Base-by-base conservation (phyloP, 805 yeast genomes). In the Lipomyces yamadae region DNA sequence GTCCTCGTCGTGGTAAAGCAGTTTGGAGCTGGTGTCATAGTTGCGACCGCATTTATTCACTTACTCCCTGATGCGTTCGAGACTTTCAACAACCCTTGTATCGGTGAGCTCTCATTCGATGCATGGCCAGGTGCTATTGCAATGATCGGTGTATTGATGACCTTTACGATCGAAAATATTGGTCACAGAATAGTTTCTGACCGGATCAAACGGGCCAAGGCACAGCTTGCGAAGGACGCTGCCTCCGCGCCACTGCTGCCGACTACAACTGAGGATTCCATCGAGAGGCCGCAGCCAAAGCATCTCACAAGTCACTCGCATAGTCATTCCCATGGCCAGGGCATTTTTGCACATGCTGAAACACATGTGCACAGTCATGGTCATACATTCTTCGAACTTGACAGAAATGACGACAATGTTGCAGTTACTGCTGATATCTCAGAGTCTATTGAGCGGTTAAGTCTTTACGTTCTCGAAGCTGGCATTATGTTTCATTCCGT, bases 1-100 rank as follows among this genome's bases (percentile, higher is more conserved):
- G 34, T 75, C 29, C 58, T 74, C 33, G 63, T 88, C 74, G 76
- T 86, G 58, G 87, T 90, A 60, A 89, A 88, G 73, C 89, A 83
- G 77, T 90, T 90, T 75, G 96, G 96, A 68, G 88, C 93, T 2
- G 96, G 96, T 63, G 94, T 90, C 59, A 90, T 90, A 73, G 83
- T 90, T 11, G 90, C 94, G 13, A 90, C 96, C 0, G 91, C 93
- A 0, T 89, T 90, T 72, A 86, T 90, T 37, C 96, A 90, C 78
- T 79, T 90, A 67, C 77, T 90, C 66, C 82, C 85, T 68, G 94
- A 92, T 0, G 94, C 95, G 3, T 76, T 81, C 65, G 89, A 87
- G 8, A 81, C 85, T 2, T 79, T 90, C 57, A 74, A 81, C 0
- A 74, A 84, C 58, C 83, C 79, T 8, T 90, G 95, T 78, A 80